phyloP scores from a whole-genome alignment of 2,329 filamentous ascomycete genomes.

The Colletotrichum trifolii region DNA sequence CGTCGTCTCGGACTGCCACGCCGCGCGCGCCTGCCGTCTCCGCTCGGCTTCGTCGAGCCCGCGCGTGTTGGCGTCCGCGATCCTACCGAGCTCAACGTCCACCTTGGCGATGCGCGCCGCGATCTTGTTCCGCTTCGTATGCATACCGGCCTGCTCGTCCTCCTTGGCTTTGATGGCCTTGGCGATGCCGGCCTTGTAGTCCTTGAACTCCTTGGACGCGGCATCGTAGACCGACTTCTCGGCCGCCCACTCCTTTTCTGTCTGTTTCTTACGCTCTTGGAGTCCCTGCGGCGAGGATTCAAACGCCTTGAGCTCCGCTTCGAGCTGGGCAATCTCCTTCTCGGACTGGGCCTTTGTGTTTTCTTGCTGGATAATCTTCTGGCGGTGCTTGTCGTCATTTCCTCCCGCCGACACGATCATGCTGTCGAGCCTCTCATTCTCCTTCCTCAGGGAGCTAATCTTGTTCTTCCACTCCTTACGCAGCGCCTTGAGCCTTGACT shows the following conservation, averaged over 20 bases:
- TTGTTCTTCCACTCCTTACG: slow-evolving; percentile 81
- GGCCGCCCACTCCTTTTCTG: slow-evolving; percentile 62
- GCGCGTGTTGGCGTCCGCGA: slow-evolving; percentile 75
- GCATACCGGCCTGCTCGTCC: slow-evolving; percentile 71
- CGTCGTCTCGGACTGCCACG: slow-evolving; percentile 58
- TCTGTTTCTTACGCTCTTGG: slow-evolving; percentile 64
- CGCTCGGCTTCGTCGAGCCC: slow-evolving; percentile 73
- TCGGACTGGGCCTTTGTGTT: slow-evolving; percentile 77
- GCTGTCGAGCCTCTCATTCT: slow-evolving; percentile 76
- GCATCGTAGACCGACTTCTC: slow-evolving; percentile 72
- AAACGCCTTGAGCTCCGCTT: slow-evolving; percentile 70
- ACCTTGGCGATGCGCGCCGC: slow-evolving; percentile 77
- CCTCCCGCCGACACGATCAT: slow-evolving; percentile 76
- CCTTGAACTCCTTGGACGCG: slow-evolving; percentile 64
- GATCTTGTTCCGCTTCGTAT: slow-evolving; percentile 79
- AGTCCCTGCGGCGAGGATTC: slow-evolving; percentile 74
- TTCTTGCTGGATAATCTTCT: slow-evolving; percentile 80
- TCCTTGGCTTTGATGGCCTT: slow-evolving; percentile 71
- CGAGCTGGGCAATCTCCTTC: slow-evolving; percentile 65
- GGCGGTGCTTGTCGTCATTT: slow-evolving; percentile 79
- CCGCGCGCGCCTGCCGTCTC: slow-evolving; percentile 61
- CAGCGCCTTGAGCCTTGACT: slow-evolving; percentile 73
- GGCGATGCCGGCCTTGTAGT: slow-evolving; percentile 70
- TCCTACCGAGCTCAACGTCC: slow-evolving; percentile 76
- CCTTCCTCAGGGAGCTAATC: slow-evolving; percentile 74